Evolutionary conservation across 2,329 filamentous ascomycete species (phyloP).

Genomic region (Pseudocercospora macadamiae): DNA sequence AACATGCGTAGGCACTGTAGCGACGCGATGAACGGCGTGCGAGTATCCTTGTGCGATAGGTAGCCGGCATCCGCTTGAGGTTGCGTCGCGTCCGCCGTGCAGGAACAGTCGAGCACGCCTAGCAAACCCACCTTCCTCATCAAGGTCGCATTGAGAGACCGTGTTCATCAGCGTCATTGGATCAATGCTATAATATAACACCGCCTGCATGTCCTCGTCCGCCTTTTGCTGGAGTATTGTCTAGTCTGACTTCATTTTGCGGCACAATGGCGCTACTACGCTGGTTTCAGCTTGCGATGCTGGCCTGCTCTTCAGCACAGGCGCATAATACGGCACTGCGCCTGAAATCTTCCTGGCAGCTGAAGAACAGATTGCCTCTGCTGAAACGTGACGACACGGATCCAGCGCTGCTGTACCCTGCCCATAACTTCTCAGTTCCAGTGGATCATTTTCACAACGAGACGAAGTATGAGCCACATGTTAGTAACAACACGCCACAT

Average conservation of each 20-base stretch:
- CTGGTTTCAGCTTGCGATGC: slow-evolving; percentile 10
- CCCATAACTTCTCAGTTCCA: slow-evolving; percentile 58
- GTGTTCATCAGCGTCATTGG: neutral
- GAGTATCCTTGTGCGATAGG: too few relatives aligned
- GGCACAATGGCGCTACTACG: slow-evolving; percentile 3
- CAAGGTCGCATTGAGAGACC: too few relatives aligned
- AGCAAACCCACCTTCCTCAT: too few relatives aligned
- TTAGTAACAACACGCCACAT: neutral
- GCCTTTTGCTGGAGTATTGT: neutral
- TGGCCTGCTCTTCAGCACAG: slow-evolving; percentile 7
- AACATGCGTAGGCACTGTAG: too few relatives aligned
- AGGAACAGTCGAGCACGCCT: too few relatives aligned
- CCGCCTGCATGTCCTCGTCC: neutral
- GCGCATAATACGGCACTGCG: slow-evolving; percentile 12
- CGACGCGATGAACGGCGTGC: too few relatives aligned
- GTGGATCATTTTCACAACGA: slow-evolving; percentile 87
- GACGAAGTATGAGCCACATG: slow-evolving; percentile 73
- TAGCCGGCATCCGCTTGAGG: too few relatives aligned
- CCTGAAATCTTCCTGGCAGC: slow-evolving; percentile 1
- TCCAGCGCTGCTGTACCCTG: slow-evolving; percentile 46
- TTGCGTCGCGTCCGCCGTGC: too few relatives aligned
- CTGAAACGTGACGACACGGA: slow-evolving; percentile 33
- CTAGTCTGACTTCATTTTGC: neutral
- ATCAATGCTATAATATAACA: neutral
- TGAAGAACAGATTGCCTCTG: slow-evolving; percentile 11